These are phyloP conservation scores for Rugonectria rugulosa DNA, from an alignment of 2,329 filamentous ascomycete species.

Conservation along the genomic window DNA sequence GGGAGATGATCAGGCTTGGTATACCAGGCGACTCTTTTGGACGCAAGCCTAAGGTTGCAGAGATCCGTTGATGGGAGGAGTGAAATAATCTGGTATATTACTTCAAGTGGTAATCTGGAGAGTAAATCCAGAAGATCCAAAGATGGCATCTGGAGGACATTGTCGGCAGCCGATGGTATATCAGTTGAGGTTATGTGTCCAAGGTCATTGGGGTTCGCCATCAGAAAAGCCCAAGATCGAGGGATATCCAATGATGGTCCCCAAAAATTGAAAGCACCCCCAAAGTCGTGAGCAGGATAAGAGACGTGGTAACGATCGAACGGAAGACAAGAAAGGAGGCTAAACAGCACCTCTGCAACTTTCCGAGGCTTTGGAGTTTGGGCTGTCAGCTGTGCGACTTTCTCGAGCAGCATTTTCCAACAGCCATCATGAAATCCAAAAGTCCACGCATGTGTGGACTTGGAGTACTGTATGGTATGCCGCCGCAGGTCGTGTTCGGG, in stretches of 20 bases:
- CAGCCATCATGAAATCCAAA: conserved; percentile 17
- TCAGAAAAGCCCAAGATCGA: not conserved
- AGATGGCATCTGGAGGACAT: not conserved
- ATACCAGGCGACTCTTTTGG: not conserved
- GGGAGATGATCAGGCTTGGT: not conserved
- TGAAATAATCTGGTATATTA: not conserved
- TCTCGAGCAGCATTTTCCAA: conserved; percentile 5
- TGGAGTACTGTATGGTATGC: not conserved
- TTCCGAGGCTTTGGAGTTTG: not conserved
- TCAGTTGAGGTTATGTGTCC: not conserved
- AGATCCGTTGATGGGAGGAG: not conserved
- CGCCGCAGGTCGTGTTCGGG: not conserved
- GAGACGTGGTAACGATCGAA: not conserved
- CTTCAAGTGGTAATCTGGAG: not conserved
- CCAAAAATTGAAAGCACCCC: not conserved
- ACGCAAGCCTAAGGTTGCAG: conserved; percentile 14
- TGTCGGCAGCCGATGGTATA: not conserved
- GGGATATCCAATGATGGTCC: not conserved
- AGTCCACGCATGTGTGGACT: not conserved
- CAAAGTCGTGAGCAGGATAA: conserved; percentile 7
- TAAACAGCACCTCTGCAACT: conserved; percentile 3
- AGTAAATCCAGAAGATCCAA: not conserved
- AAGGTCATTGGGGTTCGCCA: conserved; percentile 1
- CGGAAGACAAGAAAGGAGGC: conserved; percentile 3
- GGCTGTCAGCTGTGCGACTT: not conserved